Evolutionary conservation across 768 basidiomycete genomes (phyloP), one percentile per base, ranked within the genome.

Genomic region (Boletus reticulatus): DNA sequence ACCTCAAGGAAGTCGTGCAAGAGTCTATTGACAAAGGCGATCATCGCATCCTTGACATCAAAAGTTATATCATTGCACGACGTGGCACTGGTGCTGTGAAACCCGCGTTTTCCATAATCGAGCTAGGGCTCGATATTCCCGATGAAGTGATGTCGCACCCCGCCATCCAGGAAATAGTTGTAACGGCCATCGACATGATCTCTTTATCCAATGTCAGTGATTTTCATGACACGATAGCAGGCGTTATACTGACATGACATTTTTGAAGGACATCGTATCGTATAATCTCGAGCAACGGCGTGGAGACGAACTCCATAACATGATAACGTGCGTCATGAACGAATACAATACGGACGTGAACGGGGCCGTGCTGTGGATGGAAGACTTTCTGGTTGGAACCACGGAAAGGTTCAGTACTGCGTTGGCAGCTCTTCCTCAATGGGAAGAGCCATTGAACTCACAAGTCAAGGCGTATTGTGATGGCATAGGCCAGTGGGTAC

Each of bases 321-420:
- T 24, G 24, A 70, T 84, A 32, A 78, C 78, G 1, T 73, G 81
- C 17, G 76, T 82, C 41, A 83, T 81, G 80, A 71, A 78, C 24
- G 73, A 80, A 41, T n/a, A 63, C 45, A 3, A 50, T 11, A 63
- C 61, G 1, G 61, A 62, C 29, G 51, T 55, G 37, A 63, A 59
- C 10, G 61, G 61, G 4, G 61, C 61, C 1, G 53, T 59, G 42
- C 14, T 63, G 14, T 62, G 61, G 61, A 38, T 48, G 4, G 50
- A 63, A 48, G 29, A 50, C 17, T 53, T 17, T 29, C 41, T 62
- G 50, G n/a, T 34, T n/a, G 12, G 29, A 32, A 32, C 9, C 6
- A 41, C 27, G 19, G 57, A 63, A 11, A 54, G 41, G 27, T 62
- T 62, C 41, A 53, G 37, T 3, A 32, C 41, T 0, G 61, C 61